Conservation (phyloP, 2,329 filamentous ascomycete species). For the Colletotrichum sublineola region DNA sequence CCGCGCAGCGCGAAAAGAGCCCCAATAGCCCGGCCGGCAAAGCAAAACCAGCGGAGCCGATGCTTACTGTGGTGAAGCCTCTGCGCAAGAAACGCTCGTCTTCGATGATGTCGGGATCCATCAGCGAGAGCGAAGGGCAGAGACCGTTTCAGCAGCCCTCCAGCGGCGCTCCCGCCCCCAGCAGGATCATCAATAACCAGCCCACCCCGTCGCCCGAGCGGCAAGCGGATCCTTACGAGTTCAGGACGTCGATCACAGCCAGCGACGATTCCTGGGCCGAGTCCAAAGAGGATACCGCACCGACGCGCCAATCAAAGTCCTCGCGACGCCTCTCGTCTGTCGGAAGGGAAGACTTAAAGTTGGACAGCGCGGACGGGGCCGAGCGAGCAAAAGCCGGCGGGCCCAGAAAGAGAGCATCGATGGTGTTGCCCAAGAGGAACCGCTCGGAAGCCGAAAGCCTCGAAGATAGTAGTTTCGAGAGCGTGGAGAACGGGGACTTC, state of each 20-base stretch:
- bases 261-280: constrained; percentile 42
- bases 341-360: constrained; percentile 51
- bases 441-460: constrained; percentile 46
- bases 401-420: constrained; percentile 58
- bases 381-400: constrained; percentile 46
- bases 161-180: not conserved
- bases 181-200: not conserved
- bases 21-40: constrained; percentile 61
- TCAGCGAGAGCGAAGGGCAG: constrained; percentile 33
- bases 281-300: constrained; percentile 48
- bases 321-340: constrained; percentile 57
- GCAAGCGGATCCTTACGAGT: constrained; percentile 66
- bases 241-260: constrained; percentile 62
- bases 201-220: constrained; percentile 7
- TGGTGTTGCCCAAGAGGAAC: constrained; percentile 54
- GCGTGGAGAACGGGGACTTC: constrained; percentile 20
- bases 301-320: constrained; percentile 51
- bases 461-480: constrained; percentile 50
- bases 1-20: constrained; percentile 37
- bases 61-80: constrained; percentile 52
- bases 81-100: constrained; percentile 59
- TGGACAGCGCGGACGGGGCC: constrained; percentile 47
- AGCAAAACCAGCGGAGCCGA: constrained; percentile 46
- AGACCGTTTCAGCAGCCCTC: constrained; percentile 11
- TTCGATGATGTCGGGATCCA: constrained; percentile 43